phyloP scores from a whole-genome alignment of 148 eudicot genomes.

The Rhododendron williamsianum region DNA sequence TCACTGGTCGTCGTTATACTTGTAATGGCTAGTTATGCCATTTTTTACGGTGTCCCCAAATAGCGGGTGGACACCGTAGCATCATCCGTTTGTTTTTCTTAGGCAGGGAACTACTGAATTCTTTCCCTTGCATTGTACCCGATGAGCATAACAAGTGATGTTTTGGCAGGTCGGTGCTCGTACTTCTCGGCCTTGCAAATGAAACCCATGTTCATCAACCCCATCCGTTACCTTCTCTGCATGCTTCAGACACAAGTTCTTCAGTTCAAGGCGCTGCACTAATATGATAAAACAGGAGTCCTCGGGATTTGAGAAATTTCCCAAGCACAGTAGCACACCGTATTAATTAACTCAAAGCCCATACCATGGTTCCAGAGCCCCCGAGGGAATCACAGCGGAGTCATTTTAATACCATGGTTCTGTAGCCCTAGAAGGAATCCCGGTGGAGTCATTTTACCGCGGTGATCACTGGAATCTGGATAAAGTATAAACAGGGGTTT shows the following conservation, averaged over 20 bases:
- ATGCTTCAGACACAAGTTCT: conserved; percentile 34
- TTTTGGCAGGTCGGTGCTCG: conserved; percentile 53
- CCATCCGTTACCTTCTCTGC: conserved; percentile 26
- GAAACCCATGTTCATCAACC: conserved; percentile 42
- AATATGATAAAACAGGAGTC: conserved; percentile 16
- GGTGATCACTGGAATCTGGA: not conserved
- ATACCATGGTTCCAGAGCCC: not conserved
- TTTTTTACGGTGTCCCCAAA: no score
- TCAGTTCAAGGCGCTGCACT: conserved; percentile 48
- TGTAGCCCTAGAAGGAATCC: not conserved
- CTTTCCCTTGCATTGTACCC: not conserved
- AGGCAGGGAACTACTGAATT: not conserved
- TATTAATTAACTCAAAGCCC: not conserved
- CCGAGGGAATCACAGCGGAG: not conserved
- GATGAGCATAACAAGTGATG: not conserved
- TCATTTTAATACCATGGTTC: not conserved
- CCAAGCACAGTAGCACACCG: not conserved
- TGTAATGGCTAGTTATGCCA: no score
- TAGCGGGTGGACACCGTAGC: no score
- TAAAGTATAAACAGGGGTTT: not conserved
- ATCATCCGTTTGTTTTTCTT: not conserved
- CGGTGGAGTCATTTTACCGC: not conserved
- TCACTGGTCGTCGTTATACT: no score
- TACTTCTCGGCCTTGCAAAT: conserved; percentile 53
- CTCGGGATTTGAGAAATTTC: not conserved